Evolutionary conservation across 2,329 filamentous ascomycete genomes (phyloP).

Genomic region (Waltergamsia citrina): DNA sequence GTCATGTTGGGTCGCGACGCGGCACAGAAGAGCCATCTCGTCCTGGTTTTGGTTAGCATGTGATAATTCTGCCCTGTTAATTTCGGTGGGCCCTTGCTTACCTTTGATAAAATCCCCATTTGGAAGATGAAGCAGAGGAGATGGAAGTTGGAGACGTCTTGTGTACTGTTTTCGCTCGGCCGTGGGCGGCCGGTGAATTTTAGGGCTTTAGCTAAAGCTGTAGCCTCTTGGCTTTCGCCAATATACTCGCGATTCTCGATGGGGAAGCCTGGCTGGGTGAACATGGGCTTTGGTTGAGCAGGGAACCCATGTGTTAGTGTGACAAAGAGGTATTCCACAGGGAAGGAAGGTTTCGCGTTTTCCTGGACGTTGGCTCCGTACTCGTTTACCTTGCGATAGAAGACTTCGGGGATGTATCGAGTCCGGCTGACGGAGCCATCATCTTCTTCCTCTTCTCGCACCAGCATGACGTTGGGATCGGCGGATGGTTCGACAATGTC

Average conservation of each 20-base stretch:
- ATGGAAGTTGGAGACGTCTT: slow-evolving; percentile 85
- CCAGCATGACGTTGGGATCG: slow-evolving; percentile 87
- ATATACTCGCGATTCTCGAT: slow-evolving; percentile 86
- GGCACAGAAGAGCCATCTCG: slow-evolving; percentile 78
- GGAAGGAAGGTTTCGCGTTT: slow-evolving; percentile 93
- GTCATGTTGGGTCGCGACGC: slow-evolving; percentile 74
- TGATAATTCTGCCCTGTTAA: neutral
- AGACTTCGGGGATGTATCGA: slow-evolving; percentile 94
- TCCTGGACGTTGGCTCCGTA: slow-evolving; percentile 95
- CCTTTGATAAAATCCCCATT: slow-evolving; percentile 77
- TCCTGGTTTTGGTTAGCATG: slow-evolving; percentile 46
- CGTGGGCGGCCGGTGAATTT: slow-evolving; percentile 51
- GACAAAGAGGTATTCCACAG: slow-evolving; percentile 91
- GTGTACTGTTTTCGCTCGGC: slow-evolving; percentile 49
- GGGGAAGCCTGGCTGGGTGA: slow-evolving; percentile 67
- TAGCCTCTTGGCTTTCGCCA: slow-evolving; percentile 76
- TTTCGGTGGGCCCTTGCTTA: slow-evolving; percentile 28
- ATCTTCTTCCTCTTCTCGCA: slow-evolving; percentile 84
- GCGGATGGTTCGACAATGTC: slow-evolving; percentile 93
- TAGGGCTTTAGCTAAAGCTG: slow-evolving; percentile 58
- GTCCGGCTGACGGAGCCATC: slow-evolving; percentile 58
- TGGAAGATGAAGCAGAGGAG: slow-evolving; percentile 78
- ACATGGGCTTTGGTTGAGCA: slow-evolving; percentile 65
- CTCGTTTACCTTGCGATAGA: slow-evolving; percentile 91
- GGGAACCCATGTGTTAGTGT: slow-evolving; percentile 97